Percentiles rank a stretch among this genome's conserved stretches.
phyloP scores from a whole-genome alignment of 2,329 filamentous ascomycete species.

The Aspergillus hiratsukae region DNA sequence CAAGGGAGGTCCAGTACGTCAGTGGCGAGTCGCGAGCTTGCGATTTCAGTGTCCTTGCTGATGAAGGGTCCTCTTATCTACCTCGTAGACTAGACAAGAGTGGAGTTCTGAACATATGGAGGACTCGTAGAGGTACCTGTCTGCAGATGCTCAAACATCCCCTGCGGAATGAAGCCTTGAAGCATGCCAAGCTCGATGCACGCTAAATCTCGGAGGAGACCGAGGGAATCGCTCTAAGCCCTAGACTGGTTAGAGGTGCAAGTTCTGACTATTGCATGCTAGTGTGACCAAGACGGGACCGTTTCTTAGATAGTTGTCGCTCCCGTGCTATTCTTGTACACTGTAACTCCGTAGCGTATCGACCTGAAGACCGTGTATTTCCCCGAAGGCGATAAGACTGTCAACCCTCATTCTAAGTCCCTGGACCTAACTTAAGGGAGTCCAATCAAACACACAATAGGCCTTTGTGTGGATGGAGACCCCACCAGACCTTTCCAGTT shows the following conservation, averaged over 20 bases:
- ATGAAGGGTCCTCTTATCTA: not conserved
- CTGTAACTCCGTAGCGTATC: not conserved
- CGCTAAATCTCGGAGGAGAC: not conserved
- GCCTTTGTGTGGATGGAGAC: not conserved
- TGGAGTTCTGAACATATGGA: no score
- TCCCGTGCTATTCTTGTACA: not conserved
- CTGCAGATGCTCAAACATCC: not conserved
- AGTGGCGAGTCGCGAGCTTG: not conserved
- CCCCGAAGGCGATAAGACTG: not conserved
- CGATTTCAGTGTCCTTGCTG: not conserved
- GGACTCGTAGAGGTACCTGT: no score
- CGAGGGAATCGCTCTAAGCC: not conserved
- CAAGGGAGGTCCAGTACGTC: not conserved
- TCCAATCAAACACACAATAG: not conserved
- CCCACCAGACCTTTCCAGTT: not conserved
- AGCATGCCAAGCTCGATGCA: no score
- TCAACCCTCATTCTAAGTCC: not conserved
- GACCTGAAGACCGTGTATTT: not conserved
- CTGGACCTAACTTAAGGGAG: no score
- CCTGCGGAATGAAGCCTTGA: no score
- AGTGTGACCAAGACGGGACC: not conserved
- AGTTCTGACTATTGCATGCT: no score
- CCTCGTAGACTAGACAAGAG: no score
- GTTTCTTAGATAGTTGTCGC: no score
- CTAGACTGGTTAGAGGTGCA: not conserved